Conservation (phyloP, 2,329 filamentous ascomycete genomes). For the Botryotinia calthae region DNA sequence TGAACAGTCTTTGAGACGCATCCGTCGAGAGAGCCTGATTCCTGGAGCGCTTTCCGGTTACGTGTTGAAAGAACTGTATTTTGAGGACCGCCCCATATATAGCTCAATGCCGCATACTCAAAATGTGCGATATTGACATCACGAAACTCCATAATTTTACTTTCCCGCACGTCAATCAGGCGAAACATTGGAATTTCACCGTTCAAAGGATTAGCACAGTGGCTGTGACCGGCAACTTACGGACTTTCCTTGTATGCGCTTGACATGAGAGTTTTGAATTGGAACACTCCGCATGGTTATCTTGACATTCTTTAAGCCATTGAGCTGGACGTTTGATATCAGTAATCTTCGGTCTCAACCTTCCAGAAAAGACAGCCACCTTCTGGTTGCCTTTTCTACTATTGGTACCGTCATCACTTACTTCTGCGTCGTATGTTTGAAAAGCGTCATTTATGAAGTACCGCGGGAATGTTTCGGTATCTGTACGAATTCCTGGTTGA, state of each 20-base stretch:
- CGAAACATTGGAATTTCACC: background rate
- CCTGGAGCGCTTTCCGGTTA: background rate
- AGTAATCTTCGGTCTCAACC: background rate
- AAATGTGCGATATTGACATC: conserved; percentile 15
- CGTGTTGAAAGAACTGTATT: background rate
- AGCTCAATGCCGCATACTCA: conserved; percentile 24
- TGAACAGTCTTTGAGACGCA: conserved; percentile 17
- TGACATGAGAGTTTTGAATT: background rate
- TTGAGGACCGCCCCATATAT: conserved; percentile 24
- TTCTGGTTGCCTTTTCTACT: background rate
- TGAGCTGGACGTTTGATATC: background rate
- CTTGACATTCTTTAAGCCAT: background rate
- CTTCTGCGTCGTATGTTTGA: background rate
- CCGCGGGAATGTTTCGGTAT: background rate
- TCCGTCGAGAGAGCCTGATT: background rate
- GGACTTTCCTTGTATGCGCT: background rate
- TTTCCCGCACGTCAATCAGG: conserved; percentile 17
- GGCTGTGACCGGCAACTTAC: background rate
- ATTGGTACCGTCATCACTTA: background rate
- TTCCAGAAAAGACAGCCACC: background rate
- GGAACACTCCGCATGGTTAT: background rate
- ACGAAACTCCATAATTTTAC: conserved; percentile 1
- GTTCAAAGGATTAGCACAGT: background rate
- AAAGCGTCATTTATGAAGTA: background rate
- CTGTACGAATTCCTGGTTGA: background rate